Evolutionary conservation across 345 rosid species (phyloP).

Genomic region (Jatropha curcas): DNA sequence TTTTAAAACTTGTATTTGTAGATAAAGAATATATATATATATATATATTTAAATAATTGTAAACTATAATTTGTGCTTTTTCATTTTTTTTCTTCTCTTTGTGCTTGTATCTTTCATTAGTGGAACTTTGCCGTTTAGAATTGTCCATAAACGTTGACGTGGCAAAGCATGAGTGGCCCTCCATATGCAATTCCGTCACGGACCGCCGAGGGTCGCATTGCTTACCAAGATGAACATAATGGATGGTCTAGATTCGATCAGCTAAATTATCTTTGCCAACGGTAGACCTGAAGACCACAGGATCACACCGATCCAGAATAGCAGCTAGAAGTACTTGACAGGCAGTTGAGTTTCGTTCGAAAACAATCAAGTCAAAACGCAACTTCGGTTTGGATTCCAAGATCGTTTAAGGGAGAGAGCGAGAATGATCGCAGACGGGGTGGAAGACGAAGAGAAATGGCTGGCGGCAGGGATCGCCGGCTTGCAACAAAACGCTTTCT

Average conservation of each 20-base stretch:
- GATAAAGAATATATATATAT: too few relatives aligned
- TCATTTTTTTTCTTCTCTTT: too few relatives aligned
- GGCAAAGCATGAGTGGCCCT: too few relatives aligned
- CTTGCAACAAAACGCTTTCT: conserved; percentile 95
- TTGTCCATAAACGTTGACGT: too few relatives aligned
- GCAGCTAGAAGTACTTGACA: conserved; percentile 14
- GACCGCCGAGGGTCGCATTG: too few relatives aligned
- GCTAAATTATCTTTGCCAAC: not conserved
- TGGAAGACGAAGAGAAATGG: conserved; percentile 98
- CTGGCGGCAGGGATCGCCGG: conserved; percentile 90
- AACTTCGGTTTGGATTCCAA: conserved; percentile 23
- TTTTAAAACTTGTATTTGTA: too few relatives aligned
- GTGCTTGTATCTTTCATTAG: too few relatives aligned
- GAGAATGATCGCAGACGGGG: conserved; percentile 80
- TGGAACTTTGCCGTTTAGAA: too few relatives aligned
- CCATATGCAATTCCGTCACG: too few relatives aligned
- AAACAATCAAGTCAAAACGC: conserved; percentile 34
- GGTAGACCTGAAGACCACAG: conserved; percentile 14
- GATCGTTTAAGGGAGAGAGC: conserved; percentile 16
- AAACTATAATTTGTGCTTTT: too few relatives aligned
- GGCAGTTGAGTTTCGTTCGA: conserved; percentile 27
- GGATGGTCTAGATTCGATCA: not conserved
- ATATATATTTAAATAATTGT: too few relatives aligned
- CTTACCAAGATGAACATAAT: too few relatives aligned
- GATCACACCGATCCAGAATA: conserved; percentile 26